phyloP scores from a whole-genome alignment of 352 stramenopile species.

The Globisporangium paroecandrum region DNA sequence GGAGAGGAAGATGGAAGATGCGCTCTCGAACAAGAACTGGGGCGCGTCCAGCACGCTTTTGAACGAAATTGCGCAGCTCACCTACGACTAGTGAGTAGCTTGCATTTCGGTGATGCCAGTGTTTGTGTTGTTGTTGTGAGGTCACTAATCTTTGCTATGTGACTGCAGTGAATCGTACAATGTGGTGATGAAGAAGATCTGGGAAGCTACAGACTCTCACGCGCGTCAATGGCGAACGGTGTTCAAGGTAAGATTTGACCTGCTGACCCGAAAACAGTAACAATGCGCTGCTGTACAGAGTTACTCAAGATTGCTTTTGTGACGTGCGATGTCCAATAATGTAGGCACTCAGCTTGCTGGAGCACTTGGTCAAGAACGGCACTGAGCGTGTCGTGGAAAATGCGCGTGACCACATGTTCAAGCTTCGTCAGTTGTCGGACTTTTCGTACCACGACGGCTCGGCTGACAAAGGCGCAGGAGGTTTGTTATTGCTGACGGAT shows the following conservation, averaged over 20 bases:
- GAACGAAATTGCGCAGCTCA: conserved; percentile 97
- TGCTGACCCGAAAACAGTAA: not conserved
- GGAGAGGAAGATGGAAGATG: conserved; percentile 90
- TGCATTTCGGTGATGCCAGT: not conserved
- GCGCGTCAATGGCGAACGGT: conserved; percentile 94
- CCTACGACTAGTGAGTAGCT: conserved; percentile 89
- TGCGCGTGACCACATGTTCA: conserved; percentile 92
- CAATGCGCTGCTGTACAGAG: not conserved
- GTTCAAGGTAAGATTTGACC: conserved; percentile 86
- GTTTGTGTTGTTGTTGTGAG: not conserved
- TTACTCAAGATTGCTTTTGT: not conserved
- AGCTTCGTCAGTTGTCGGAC: conserved; percentile 80
- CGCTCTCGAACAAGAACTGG: conserved; percentile 99
- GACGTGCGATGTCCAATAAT: not conserved
- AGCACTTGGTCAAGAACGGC: conserved; percentile 98
- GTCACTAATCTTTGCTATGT: conserved; percentile 6
- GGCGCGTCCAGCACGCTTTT: conserved; percentile 96
- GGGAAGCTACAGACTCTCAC: conserved; percentile 90
- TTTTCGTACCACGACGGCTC: conserved; percentile 89
- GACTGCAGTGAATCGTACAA: conserved; percentile 78
- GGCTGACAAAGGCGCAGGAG: conserved; percentile 80
- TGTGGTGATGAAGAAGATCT: conserved; percentile 93
- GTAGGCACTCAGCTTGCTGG: conserved; percentile 89
- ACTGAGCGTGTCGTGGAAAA: conserved; percentile 98
- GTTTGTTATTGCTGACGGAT: conserved; percentile 21